These are phyloP conservation scores for Aureobasidium namibiae DNA, from an alignment of 2,329 filamentous ascomycete species.

Conservation along the genomic window DNA sequence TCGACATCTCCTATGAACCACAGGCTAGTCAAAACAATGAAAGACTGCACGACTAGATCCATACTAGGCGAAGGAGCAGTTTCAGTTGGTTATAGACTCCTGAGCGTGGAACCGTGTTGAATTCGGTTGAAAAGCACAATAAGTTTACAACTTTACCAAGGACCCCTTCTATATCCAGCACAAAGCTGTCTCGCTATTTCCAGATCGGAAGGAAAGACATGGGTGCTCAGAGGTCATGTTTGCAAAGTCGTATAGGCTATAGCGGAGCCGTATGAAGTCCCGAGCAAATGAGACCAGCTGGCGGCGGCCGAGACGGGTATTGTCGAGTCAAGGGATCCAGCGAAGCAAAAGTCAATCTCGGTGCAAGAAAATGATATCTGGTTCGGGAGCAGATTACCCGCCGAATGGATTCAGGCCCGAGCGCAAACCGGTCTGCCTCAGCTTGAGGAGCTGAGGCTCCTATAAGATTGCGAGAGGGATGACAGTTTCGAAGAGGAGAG, in stretches of 20 bases:
- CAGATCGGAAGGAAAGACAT: not conserved
- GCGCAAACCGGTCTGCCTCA: slow-evolving; percentile 1
- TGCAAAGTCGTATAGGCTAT: not conserved
- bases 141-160: too few relatives aligned
- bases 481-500: not conserved
- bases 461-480: not conserved
- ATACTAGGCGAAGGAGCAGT: too few relatives aligned
- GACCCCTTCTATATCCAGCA: too few relatives aligned
- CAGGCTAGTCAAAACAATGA: too few relatives aligned
- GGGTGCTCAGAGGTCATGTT: not conserved
- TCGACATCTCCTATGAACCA: too few relatives aligned
- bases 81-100: too few relatives aligned
- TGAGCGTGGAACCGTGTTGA: too few relatives aligned
- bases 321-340: not conserved
- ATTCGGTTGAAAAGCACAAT: too few relatives aligned
- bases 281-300: not conserved
- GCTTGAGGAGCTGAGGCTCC: not conserved
- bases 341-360: not conserved
- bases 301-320: not conserved
- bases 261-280: not conserved
- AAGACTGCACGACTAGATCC: too few relatives aligned
- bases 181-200: too few relatives aligned
- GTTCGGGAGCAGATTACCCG: slow-evolving; percentile 9
- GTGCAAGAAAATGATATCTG: not conserved
- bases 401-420: not conserved